Base-by-base conservation (phyloP, 2,329 filamentous ascomycete species). In the Pseudogymnoascus sp. region DNA sequence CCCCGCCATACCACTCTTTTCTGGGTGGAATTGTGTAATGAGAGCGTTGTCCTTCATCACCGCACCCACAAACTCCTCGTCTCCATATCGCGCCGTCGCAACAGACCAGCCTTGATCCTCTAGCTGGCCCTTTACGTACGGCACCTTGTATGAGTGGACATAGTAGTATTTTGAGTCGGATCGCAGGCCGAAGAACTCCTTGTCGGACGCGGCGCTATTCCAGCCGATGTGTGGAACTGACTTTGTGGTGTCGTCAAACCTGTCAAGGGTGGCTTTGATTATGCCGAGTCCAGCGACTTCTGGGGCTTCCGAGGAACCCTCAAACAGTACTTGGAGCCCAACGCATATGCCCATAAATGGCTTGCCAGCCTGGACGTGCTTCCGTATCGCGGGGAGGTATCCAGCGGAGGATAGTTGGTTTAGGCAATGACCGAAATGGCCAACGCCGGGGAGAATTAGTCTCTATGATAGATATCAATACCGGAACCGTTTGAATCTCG, bases 291-390 rank as follows among this genome's bases (percentile, higher is more conserved):
- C 95, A 2, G 86, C 77, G 13, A 91, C 86, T 16, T 80, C 76
- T 0, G 86, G 79, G 68, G 91, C 88, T 75, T 99, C 95, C 43
- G 86, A 85, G 0, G 95, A 98, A 7, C 90, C 89, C 69, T 90
- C 83, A 73, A 97, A 98, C 0, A 99, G 80, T 0, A 90, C 92
- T 77, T 99, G 95, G 13, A 98, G 76, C 2, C 95, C 95, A 63
- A 99, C 95, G 73, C 95, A 99, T 73, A 99, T 96, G 61, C 90
- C 93, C 88, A 99, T 96, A 75, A 99, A 98, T 13, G 93, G 92
- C 77, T 98, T 98, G n/a, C 92, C 93, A 13, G 89, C 84, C 62
- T 86, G 82, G 71, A 99, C 93, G 79, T 98, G 92, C 68, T 86
- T 82, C 69, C 82, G 85, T 68, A 99, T 88, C 8, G 92, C 90